Conservation (phyloP, 345 rosid genomes). For the Syzygium aqueum region DNA sequence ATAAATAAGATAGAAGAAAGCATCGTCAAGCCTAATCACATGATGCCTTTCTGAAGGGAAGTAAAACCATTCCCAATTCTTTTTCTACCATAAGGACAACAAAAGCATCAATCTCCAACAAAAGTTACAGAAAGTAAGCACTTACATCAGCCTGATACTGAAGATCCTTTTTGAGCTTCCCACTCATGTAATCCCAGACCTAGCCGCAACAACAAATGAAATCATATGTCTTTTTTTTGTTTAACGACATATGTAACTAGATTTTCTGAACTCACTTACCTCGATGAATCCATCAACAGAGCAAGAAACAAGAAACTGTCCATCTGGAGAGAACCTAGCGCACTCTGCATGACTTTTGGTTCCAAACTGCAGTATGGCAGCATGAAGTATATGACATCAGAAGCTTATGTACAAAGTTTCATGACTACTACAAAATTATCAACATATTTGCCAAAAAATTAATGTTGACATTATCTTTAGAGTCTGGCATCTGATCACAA, state of each 20-base stretch:
- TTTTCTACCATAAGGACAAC: neutral
- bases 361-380: constrained; percentile 63
- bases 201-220: constrained; percentile 11
- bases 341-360: constrained; percentile 95
- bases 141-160: constrained; percentile 97
- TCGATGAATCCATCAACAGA: constrained; percentile 98
- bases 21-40: neutral
- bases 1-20: neutral
- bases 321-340: constrained; percentile 92
- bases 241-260: neutral
- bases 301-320: constrained; percentile 90
- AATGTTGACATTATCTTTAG: neutral
- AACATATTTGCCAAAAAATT: neutral
- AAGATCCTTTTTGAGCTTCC: constrained; percentile 97
- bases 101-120: neutral
- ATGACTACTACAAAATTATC: no score
- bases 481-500: neutral
- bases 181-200: constrained; percentile 99
- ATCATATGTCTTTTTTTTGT: neutral
- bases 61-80: neutral
- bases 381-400: constrained; percentile 1
- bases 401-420: neutral
- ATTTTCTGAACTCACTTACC: constrained; percentile 24
- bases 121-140: neutral
- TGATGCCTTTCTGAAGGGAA: neutral